Conservation (phyloP, 2,329 filamentous ascomycete genomes). For the Sodiomyces alkalinus region DNA sequence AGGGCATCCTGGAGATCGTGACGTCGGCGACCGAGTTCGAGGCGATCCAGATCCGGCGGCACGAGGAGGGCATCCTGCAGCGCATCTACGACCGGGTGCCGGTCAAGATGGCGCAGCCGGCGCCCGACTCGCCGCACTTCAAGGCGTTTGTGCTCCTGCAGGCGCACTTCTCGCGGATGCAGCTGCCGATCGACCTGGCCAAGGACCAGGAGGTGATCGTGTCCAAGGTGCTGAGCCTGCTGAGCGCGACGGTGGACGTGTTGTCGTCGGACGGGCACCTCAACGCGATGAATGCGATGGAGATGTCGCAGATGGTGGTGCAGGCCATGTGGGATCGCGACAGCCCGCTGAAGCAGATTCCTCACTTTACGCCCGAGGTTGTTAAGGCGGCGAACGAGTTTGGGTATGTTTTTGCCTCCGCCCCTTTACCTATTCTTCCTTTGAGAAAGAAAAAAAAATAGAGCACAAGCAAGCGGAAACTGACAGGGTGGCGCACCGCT, state of each 20-base stretch:
- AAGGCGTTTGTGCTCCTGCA: slow-evolving; percentile 96
- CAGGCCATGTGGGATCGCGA: slow-evolving; percentile 99
- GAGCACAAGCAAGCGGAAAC: not conserved
- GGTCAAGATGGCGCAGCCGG: slow-evolving; percentile 81
- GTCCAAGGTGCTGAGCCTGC: slow-evolving; percentile 67
- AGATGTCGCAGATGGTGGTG: slow-evolving; percentile 98
- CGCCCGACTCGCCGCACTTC: slow-evolving; percentile 90
- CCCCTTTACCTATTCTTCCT: no score
- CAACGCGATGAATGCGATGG: slow-evolving; percentile 97
- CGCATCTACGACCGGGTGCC: slow-evolving; percentile 90
- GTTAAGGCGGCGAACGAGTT: slow-evolving; percentile 71
- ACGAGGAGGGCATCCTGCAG: slow-evolving; percentile 75
- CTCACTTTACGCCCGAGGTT: slow-evolving; percentile 74
- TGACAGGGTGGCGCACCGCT: slow-evolving; percentile 1
- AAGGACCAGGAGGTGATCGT: slow-evolving; percentile 90
- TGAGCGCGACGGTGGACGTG: slow-evolving; percentile 88
- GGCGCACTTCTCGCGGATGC: slow-evolving; percentile 95
- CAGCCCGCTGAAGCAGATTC: slow-evolving; percentile 92
- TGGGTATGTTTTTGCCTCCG: slow-evolving; percentile 37
- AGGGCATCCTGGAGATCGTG: slow-evolving; percentile 91
- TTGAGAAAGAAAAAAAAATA: not conserved
- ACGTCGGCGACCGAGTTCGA: slow-evolving; percentile 97
- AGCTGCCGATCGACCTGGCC: slow-evolving; percentile 83
- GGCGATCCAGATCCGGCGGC: slow-evolving; percentile 80
- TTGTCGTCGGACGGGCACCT: slow-evolving; percentile 90